Percentiles rank a stretch among this genome's conserved stretches.
phyloP scores from a whole-genome alignment of 1,284 basidiomycete genomes.

The Trametes hirsuta region DNA sequence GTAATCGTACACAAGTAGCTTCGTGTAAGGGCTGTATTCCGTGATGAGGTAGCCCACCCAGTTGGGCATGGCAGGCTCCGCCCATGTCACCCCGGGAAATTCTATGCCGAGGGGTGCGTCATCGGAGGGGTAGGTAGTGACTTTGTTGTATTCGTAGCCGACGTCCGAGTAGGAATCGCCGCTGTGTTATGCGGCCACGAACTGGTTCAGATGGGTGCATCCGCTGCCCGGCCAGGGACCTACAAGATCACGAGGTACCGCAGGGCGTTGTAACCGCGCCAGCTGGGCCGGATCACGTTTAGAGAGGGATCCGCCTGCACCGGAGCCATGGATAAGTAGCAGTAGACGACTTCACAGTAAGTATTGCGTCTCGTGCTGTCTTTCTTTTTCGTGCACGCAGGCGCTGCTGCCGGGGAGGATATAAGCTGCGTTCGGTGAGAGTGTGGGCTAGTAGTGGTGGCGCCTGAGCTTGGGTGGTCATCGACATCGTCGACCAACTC shows the following conservation, averaged over 20 bases:
- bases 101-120: conserved; percentile 49
- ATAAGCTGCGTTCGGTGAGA: too few species aligned
- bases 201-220: neutral
- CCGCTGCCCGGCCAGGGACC: conserved; percentile 15
- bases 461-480: neutral
- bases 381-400: too few species aligned
- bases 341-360: too few species aligned
- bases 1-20: conserved; percentile 54
- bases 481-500: neutral
- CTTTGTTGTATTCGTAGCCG: conserved; percentile 29
- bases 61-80: conserved; percentile 47
- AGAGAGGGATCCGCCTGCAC: neutral
- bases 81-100: conserved; percentile 49
- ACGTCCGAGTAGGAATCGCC: conserved; percentile 58
- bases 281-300: conserved; percentile 28
- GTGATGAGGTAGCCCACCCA: conserved; percentile 59
- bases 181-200: conserved; percentile 32
- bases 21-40: conserved; percentile 40
- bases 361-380: neutral
- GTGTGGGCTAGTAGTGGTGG: too few species aligned
- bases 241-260: conserved; percentile 50
- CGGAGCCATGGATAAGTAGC: neutral
- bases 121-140: conserved; percentile 35
- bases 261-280: conserved; percentile 44
- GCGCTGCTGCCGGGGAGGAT: too few species aligned